A percentile compares a stretch with the other conserved stretches of the same genome.
Evolutionary conservation across 2,329 filamentous ascomycete genomes (phyloP).

Genomic region (Aspergillus fischeri): DNA sequence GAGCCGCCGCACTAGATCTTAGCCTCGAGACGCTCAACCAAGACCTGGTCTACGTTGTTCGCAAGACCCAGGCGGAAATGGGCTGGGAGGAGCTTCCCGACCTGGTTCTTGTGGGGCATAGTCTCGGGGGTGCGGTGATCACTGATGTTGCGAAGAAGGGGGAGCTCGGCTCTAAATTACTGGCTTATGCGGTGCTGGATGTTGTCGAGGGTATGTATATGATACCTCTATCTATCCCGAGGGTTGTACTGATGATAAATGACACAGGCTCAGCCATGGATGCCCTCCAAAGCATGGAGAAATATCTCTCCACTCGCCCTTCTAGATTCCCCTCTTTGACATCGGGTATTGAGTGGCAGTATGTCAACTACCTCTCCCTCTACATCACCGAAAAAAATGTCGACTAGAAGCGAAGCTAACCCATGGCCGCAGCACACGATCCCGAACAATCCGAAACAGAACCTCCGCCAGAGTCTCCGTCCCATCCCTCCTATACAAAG

Average conservation of each 20-base stretch:
- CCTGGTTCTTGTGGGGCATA: constrained; percentile 82
- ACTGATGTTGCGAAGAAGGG: constrained; percentile 72
- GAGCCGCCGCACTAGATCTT: constrained; percentile 55
- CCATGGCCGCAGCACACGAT: constrained; percentile 54
- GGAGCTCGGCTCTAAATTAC: constrained; percentile 61
- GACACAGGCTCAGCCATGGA: constrained; percentile 76
- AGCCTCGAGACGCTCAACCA: constrained; percentile 66
- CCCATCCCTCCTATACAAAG: constrained; percentile 65
- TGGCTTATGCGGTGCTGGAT: constrained; percentile 88
- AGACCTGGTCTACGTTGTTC: constrained; percentile 69
- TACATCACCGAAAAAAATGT: too few relatives aligned
- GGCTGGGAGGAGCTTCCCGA: constrained; percentile 70
- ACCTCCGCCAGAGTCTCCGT: constrained; percentile 84
- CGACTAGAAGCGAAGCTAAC: background rate
- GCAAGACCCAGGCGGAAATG: constrained; percentile 63
- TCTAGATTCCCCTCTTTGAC: constrained; percentile 70
- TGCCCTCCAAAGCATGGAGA: constrained; percentile 89
- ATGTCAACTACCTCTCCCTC: constrained; percentile 19
- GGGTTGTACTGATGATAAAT: background rate
- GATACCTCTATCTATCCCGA: too few relatives aligned
- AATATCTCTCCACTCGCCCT: constrained; percentile 79
- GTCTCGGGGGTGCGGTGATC: constrained; percentile 85
- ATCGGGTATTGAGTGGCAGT: constrained; percentile 88
- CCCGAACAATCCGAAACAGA: constrained; percentile 78
- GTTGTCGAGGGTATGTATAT: constrained; percentile 68